phyloP scores from a whole-genome alignment of 305 asterid species.

The Vinca major region DNA sequence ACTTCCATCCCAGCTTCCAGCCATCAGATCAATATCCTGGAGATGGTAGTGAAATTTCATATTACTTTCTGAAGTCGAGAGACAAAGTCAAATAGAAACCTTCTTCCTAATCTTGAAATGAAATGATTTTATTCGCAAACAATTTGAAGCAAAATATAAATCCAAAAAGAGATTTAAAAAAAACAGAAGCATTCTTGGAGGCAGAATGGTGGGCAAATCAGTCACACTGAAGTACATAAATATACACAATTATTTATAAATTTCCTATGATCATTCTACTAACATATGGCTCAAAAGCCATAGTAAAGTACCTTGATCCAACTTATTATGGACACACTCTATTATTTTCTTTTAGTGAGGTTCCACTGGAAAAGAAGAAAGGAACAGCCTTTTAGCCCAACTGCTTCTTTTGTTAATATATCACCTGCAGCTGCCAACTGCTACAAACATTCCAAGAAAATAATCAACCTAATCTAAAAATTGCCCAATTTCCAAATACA shows the following conservation, averaged over 20 bases:
- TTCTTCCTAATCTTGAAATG: too few relatives aligned
- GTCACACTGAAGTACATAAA: background rate
- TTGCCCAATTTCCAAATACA: background rate
- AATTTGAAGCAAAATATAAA: too few relatives aligned
- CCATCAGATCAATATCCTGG: slow-evolving; percentile 51
- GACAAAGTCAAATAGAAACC: slow-evolving; percentile 2
- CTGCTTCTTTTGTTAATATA: too few relatives aligned
- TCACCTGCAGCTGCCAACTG: background rate
- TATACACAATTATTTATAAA: background rate
- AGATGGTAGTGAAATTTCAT: slow-evolving; percentile 8
- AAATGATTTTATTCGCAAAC: too few relatives aligned
- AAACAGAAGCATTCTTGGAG: background rate
- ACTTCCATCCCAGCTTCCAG: slow-evolving; percentile 64
- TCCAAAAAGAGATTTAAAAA: background rate
- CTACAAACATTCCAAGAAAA: background rate
- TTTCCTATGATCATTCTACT: background rate
- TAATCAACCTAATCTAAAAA: background rate
- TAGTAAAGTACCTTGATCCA: background rate
- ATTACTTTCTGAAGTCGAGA: slow-evolving; percentile 8
- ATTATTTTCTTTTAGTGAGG: background rate
- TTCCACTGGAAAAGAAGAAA: background rate
- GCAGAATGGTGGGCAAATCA: background rate
- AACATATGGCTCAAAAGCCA: background rate
- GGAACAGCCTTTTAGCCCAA: background rate
- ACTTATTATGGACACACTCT: background rate